These are phyloP conservation scores for Camellia oleifera DNA, from an alignment of 179 eudicot species.

Conservation along the genomic window DNA sequence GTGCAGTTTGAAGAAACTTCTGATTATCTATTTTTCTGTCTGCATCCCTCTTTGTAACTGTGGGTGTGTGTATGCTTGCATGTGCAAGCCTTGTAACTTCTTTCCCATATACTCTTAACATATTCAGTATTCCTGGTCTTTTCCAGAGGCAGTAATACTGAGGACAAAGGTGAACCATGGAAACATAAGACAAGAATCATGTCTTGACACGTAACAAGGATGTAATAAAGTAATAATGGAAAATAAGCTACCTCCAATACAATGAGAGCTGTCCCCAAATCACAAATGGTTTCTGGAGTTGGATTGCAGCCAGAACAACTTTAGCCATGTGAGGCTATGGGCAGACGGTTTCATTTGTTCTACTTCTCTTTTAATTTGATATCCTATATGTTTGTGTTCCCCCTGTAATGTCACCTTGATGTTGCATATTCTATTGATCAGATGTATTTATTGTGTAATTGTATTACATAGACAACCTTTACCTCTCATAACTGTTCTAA, in stretches of 20 bases:
- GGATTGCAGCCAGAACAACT: background rate
- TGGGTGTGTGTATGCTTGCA: no score
- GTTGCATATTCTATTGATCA: background rate
- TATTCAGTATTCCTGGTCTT: background rate
- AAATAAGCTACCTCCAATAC: background rate
- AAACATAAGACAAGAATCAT: conserved; percentile 9
- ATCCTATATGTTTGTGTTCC: background rate
- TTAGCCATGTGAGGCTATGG: background rate
- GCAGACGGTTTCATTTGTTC: conserved; percentile 12
- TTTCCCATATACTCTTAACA: background rate
- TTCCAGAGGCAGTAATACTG: background rate
- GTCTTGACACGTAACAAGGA: background rate
- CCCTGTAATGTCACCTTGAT: background rate
- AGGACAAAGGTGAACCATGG: conserved; percentile 1
- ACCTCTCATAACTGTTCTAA: background rate
- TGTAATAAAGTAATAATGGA: background rate
- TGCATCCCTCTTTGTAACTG: background rate
- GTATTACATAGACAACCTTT: background rate
- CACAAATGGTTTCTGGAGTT: background rate
- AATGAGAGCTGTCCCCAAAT: background rate
- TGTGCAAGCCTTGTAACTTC: no score
- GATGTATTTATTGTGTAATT: background rate
- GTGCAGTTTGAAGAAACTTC: background rate
- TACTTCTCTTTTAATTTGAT: background rate
- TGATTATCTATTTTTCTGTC: background rate